These are phyloP conservation scores for Talaromyces sp. DNA, from an alignment of 2,329 filamentous ascomycete species.

Conservation along the genomic window DNA sequence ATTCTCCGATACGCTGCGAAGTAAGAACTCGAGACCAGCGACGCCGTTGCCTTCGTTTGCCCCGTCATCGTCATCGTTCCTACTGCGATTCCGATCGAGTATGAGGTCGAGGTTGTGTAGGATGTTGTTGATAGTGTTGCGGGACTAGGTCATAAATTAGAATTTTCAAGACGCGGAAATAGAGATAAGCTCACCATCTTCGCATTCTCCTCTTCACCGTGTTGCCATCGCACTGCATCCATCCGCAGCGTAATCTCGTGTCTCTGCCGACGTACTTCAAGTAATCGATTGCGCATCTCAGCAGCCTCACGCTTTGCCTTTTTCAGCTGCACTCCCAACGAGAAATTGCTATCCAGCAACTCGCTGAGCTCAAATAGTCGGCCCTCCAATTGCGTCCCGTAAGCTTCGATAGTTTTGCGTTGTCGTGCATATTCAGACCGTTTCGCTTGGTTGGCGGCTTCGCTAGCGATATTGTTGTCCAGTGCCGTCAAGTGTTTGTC, in stretches of 20 bases:
- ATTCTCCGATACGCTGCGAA: conserved; percentile 40
- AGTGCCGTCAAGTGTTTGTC: conserved; percentile 45
- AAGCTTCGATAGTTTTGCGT: conserved; percentile 47
- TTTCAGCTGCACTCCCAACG: conserved; percentile 45
- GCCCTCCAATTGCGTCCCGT: conserved; percentile 47
- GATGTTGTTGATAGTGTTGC: conserved; percentile 41
- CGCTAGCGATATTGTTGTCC: conserved; percentile 39
- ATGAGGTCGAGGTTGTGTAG: conserved; percentile 42
- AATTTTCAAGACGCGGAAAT: background rate
- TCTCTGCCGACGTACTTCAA: conserved; percentile 47
- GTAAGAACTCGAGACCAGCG: conserved; percentile 41
- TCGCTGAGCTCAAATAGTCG: conserved; percentile 51
- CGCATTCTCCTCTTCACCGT: conserved; percentile 37
- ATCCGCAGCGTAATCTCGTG: conserved; percentile 49
- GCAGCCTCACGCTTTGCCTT: conserved; percentile 45
- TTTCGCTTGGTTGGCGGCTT: conserved; percentile 35
- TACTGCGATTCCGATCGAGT: conserved; percentile 36
- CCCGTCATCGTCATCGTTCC: conserved; percentile 22
- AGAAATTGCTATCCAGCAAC: conserved; percentile 49
- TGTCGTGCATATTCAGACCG: conserved; percentile 43
- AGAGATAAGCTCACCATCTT: conserved; percentile 28
- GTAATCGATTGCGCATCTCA: conserved; percentile 45
- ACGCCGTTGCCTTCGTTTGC: conserved; percentile 23
- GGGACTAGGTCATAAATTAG: conserved; percentile 27
- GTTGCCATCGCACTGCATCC: conserved; percentile 46